Percentiles rank a stretch among this genome's conserved stretches.
Evolutionary conservation across 106 monocot species (phyloP).

Genomic region (Gastrodia elata): DNA sequence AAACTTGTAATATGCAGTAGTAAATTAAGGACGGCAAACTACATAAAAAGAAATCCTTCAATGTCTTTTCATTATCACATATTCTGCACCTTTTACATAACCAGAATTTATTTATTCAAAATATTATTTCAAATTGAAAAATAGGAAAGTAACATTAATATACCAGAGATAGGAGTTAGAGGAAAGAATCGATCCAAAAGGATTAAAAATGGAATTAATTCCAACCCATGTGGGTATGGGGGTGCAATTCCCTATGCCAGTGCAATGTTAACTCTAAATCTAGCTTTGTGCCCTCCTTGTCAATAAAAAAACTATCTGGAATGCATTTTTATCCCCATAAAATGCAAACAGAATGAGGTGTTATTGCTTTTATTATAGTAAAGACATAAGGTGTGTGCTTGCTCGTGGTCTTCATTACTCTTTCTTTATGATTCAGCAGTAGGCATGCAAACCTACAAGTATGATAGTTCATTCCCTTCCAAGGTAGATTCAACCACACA

Average conservation of each 20-base stretch:
- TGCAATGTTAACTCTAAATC: too few relatives aligned
- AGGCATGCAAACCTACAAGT: neutral
- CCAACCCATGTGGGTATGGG: too few relatives aligned
- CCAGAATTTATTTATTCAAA: neutral
- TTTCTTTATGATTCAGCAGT: neutral
- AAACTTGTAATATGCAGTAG: neutral
- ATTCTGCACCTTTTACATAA: neutral
- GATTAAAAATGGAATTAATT: too few relatives aligned
- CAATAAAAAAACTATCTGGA: too few relatives aligned
- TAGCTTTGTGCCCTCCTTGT: too few relatives aligned
- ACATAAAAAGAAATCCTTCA: neutral
- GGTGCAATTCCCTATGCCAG: too few relatives aligned
- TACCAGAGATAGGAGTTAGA: neutral
- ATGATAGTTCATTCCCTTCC: neutral
- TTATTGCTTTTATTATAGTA: neutral
- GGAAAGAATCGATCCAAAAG: neutral
- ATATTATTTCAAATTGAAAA: neutral
- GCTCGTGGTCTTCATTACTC: neutral
- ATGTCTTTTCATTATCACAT: neutral
- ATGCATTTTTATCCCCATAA: too few relatives aligned
- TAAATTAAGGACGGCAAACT: neutral
- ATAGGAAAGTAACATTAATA: neutral
- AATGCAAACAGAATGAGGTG: neutral
- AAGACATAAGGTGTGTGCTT: neutral
- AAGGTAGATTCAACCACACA: neutral